These are phyloP conservation scores for button mushroom (Agaricus bisporus) DNA, from an alignment of 768 basidiomycete genomes.

Conservation along the genomic window DNA sequence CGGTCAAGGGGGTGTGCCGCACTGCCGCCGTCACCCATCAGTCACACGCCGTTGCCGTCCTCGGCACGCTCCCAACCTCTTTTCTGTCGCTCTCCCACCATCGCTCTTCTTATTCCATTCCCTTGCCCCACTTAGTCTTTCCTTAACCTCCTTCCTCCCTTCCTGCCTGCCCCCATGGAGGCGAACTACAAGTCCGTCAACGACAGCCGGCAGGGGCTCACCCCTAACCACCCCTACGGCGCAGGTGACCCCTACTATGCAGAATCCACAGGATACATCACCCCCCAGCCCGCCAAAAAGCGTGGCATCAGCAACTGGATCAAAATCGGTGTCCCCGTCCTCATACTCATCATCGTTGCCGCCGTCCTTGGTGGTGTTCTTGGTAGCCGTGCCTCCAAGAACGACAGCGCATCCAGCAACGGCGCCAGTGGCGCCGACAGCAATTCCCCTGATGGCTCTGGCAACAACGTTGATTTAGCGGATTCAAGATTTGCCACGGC, in stretches of 20 bases:
- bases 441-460: conserved; percentile 47
- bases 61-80: background rate
- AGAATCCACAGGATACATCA: conserved; percentile 59
- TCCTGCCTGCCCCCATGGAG: conserved; percentile 4
- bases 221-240: conserved; percentile 7
- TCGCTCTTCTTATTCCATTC: background rate
- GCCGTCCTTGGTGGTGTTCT: conserved; percentile 78
- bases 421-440: conserved; percentile 37
- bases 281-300: conserved; percentile 41
- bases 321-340: conserved; percentile 66
- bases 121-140: conserved; percentile 7
- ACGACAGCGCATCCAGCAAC: conserved; percentile 23
- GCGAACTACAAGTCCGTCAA: conserved; percentile 6
- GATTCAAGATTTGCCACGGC: conserved; percentile 67
- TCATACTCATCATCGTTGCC: conserved; percentile 54
- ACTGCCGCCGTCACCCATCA: background rate
- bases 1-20: background rate
- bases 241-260: conserved; percentile 62
- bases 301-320: conserved; percentile 61
- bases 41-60: background rate
- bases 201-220: conserved; percentile 4
- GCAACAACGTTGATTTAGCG: conserved; percentile 51
- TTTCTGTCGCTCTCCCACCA: background rate
- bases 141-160: background rate
- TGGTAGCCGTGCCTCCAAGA: conserved; percentile 49